Evolutionary conservation across 805 yeast species (phyloP), one percentile per base, ranked within the genome.

Genomic region (Saccharomycopsis javanensis): DNA sequence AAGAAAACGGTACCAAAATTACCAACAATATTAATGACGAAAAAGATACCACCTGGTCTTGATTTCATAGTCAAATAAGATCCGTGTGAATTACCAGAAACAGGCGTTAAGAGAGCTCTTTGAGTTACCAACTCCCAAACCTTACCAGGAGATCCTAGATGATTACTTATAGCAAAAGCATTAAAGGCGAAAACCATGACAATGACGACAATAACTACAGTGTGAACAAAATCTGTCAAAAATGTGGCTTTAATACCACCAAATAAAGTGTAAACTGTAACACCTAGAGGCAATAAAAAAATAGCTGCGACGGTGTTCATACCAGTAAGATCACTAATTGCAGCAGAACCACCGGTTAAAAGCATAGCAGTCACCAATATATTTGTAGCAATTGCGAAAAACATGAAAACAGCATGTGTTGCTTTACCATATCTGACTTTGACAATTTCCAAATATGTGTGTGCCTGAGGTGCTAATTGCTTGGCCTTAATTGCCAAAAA

Each of bases 281-380:
- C 89, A 65, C 91, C 91, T 13, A 91, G 71, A 2, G 97, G 97
- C 54, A 91, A 76, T 54, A 91, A 71, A 71, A 86, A 84, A 69
- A 89, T 82, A 1, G 90, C 86, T 6, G 96, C 97, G 38, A 82
- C 85, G 2, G 85, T 79, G 68, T 85, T 75, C 83, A 85, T 83
- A 1, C 97, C 97, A 1, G 96, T 89, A 61, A 91, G 75, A 64
- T 85, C 86, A 61, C 72, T 76, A 56, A 90, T 83, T 5, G 88
- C 86, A 0, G 96, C 94, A 50, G 95, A 82, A 34, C 96, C 96
- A 60, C 96, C 96, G 4, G 96, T 85, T 55, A 91, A 74, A 50
- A 91, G 77, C 97, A 89, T 89, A 3, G 95, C 96, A 31, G 96
- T 88, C 58, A 91, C 97, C 60, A 91, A 75, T 60, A 91, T 81